Conservation (phyloP, 768 basidiomycete species). For the Tulasnella sp. region DNA sequence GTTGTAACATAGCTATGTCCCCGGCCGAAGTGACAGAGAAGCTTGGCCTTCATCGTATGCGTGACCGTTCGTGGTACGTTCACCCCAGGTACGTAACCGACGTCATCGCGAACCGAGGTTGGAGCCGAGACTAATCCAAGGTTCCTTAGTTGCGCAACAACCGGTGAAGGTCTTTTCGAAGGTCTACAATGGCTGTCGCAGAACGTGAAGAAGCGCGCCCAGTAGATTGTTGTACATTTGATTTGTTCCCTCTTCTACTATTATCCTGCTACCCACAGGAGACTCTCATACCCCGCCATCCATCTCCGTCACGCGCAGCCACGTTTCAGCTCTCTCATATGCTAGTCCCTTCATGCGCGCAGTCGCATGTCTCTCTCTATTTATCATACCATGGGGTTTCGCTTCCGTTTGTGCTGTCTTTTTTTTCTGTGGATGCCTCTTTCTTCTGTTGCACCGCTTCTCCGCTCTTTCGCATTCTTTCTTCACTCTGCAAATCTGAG, state of each 20-base stretch:
- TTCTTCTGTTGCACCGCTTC: not conserved
- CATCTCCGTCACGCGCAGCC: not conserved
- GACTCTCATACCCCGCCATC: constrained; percentile 1
- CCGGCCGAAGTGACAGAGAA: constrained; percentile 51
- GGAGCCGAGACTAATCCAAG: not conserved
- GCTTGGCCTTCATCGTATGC: constrained; percentile 47
- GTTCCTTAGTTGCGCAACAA: constrained; percentile 41
- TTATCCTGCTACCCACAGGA: not conserved
- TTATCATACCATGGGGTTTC: constrained; percentile 14
- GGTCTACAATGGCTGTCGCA: constrained; percentile 44
- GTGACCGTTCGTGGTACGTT: constrained; percentile 49
- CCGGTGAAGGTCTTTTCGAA: constrained; percentile 49
- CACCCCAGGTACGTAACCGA: constrained; percentile 44
- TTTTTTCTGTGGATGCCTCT: constrained; percentile 1
- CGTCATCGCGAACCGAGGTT: not conserved
- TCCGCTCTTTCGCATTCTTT: not conserved
- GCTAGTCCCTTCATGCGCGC: not conserved
- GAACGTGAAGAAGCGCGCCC: constrained; percentile 24
- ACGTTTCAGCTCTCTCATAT: constrained; percentile 5
- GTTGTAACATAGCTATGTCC: constrained; percentile 42
- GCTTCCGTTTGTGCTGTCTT: not conserved
- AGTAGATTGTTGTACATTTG: not conserved
- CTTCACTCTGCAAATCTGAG: not conserved
- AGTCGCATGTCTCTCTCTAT: constrained; percentile 3
- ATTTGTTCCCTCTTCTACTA: not conserved